These are phyloP conservation scores for Jaapia argillacea DNA, from an alignment of 768 basidiomycete genomes.

Conservation along the genomic window DNA sequence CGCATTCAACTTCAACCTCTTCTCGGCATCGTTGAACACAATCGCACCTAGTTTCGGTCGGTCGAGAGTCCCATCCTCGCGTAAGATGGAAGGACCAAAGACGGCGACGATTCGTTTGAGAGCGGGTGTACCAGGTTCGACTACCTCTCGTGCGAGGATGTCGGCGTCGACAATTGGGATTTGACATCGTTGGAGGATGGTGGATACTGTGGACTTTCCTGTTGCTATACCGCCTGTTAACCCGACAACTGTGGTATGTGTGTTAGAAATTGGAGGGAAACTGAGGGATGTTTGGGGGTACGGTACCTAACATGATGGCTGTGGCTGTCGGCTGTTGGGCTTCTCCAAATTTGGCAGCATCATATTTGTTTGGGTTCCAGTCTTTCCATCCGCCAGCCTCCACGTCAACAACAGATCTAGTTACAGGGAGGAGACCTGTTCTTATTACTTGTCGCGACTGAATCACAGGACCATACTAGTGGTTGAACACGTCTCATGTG, in stretches of 20 bases:
- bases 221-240: conserved; percentile 96
- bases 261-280: neutral
- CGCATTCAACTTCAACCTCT: conserved; percentile 64
- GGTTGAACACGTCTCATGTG: too few species aligned
- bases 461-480: too few species aligned
- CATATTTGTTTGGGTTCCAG: too few species aligned
- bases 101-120: conserved; percentile 53
- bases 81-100: conserved; percentile 67
- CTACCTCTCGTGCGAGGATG: conserved; percentile 75
- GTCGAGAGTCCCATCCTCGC: conserved; percentile 64
- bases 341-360: neutral
- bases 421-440: neutral
- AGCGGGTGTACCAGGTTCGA: conserved; percentile 72
- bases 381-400: too few species aligned
- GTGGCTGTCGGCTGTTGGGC: neutral
- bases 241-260: conserved; percentile 59
- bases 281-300: too few species aligned
- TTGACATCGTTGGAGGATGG: conserved; percentile 48
- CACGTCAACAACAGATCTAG: too few species aligned
- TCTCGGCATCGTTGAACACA: conserved; percentile 69
- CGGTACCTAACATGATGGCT: neutral
- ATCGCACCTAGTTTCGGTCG: conserved; percentile 75
- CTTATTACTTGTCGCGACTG: neutral
- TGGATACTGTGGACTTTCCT: conserved; percentile 90
- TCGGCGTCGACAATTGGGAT: conserved; percentile 94